Percentiles rank a stretch among this genome's conserved stretches.
Conservation (phyloP, 2,329 filamentous ascomycete genomes). For the Magnaporthiopsis rhizophila region DNA sequence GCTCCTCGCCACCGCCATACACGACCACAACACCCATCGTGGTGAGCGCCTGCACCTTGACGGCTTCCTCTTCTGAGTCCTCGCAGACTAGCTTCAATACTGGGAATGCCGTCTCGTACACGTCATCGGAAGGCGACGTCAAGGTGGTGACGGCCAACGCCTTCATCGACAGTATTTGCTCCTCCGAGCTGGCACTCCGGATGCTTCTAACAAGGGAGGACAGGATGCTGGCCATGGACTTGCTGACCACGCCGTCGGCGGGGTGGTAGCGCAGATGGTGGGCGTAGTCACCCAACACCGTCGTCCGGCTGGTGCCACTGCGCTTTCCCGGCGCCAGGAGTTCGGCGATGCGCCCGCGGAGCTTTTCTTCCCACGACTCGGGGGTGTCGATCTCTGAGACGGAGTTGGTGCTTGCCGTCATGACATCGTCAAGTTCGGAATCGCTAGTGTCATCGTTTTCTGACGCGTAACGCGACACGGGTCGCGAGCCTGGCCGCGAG, state of each 20-base stretch:
- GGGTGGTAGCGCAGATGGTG: slow-evolving; percentile 62
- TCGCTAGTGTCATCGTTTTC: slow-evolving; percentile 53
- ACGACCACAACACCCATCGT: slow-evolving; percentile 64
- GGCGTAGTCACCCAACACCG: slow-evolving; percentile 52
- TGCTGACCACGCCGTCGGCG: slow-evolving; percentile 53
- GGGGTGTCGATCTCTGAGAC: slow-evolving; percentile 49
- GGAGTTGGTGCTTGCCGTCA: slow-evolving; percentile 35
- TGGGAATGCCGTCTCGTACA: slow-evolving; percentile 55
- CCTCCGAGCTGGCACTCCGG: slow-evolving; percentile 57
- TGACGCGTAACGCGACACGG: slow-evolving; percentile 47
- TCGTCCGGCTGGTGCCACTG: slow-evolving; percentile 62
- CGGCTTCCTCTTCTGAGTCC: slow-evolving; percentile 54
- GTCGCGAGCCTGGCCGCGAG: slow-evolving; percentile 52
- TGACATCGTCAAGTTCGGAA: slow-evolving; percentile 38
- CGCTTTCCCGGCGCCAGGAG: slow-evolving; percentile 66
- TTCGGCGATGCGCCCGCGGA: slow-evolving; percentile 60
- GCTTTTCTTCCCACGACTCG: slow-evolving; percentile 47
- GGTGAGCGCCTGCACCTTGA: slow-evolving; percentile 67
- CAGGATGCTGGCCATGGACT: slow-evolving; percentile 52
- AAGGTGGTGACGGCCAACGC: slow-evolving; percentile 64
- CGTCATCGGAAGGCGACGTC: slow-evolving; percentile 54
- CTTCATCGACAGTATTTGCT: slow-evolving; percentile 63
- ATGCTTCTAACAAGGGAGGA: slow-evolving; percentile 62
- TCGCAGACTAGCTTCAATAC: slow-evolving; percentile 55
- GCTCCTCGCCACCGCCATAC: slow-evolving; percentile 65